Evolutionary conservation across 2,329 filamentous ascomycete genomes (phyloP).

Genomic region (Fusarium verticillioides): DNA sequence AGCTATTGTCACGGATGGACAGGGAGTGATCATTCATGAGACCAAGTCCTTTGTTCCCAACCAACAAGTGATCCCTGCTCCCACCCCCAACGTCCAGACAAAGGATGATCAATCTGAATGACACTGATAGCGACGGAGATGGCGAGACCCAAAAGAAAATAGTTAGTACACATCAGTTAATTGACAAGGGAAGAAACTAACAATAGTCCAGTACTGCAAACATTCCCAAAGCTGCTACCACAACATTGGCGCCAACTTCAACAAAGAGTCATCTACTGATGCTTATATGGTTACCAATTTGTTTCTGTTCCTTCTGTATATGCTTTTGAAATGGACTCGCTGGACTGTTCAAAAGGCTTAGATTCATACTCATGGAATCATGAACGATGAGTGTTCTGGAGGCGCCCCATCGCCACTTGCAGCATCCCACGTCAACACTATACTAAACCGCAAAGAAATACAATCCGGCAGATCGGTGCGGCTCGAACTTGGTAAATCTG

Average conservation of each 20-base stretch:
- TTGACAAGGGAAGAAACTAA: not conserved
- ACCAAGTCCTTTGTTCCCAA: not conserved
- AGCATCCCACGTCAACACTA: not conserved
- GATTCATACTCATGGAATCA: not conserved
- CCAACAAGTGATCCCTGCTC: not conserved
- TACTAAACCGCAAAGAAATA: not conserved
- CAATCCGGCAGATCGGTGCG: accelerated
- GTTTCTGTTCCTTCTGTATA: not conserved
- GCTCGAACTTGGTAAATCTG: accelerated
- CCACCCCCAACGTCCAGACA: not conserved
- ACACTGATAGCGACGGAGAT: not conserved
- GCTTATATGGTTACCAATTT: not conserved
- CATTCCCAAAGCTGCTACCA: not conserved
- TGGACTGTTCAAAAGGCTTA: not conserved
- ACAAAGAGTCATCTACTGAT: not conserved
- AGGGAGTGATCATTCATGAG: not conserved
- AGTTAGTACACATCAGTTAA: too few relatives aligned
- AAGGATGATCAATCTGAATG: not conserved
- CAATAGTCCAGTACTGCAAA: not conserved
- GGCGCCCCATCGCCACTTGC: not conserved
- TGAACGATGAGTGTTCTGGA: not conserved
- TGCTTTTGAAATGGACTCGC: accelerated
- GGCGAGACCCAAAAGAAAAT: accelerated
- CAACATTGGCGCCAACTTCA: not conserved
- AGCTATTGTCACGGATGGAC: not conserved